Evolutionary conservation across 345 rosid genomes (phyloP).

Genomic region (Melaleuca quinquenervia): DNA sequence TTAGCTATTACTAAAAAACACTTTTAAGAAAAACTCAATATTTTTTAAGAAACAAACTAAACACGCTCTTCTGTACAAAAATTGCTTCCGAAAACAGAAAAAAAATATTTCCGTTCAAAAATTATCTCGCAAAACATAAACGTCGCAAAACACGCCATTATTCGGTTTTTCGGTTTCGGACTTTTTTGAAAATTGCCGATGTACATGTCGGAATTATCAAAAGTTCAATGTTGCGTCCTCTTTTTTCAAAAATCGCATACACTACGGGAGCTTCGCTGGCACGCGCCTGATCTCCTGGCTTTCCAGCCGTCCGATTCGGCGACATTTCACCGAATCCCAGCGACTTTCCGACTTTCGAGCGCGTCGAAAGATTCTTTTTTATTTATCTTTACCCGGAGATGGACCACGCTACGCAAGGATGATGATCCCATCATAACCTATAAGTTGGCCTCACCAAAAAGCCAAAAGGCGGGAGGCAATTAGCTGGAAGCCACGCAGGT

Average conservation of each 20-base stretch:
- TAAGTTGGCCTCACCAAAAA: neutral
- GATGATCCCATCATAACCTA: neutral
- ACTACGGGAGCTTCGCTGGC: neutral
- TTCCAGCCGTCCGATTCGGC: neutral
- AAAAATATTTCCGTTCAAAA: too few relatives aligned
- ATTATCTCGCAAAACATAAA: too few relatives aligned
- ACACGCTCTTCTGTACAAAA: too few relatives aligned
- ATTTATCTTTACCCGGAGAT: neutral
- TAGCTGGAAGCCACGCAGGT: constrained; percentile 9
- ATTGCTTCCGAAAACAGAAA: too few relatives aligned
- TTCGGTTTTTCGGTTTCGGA: neutral
- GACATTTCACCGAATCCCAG: accelerated
- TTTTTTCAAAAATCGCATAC: too few relatives aligned
- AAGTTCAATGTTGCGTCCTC: neutral
- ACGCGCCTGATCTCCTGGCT: neutral
- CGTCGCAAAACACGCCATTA: too few relatives aligned
- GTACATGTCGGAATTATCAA: neutral
- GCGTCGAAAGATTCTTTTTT: neutral
- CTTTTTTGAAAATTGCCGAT: neutral
- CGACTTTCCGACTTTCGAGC: neutral
- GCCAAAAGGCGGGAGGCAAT: neutral
- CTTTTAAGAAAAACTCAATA: too few relatives aligned
- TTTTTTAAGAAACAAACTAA: too few relatives aligned
- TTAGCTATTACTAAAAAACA: too few relatives aligned
- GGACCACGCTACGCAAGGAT: neutral